Base-by-base conservation (phyloP, 805 yeast genomes). In the Candida loeiensis region DNA sequence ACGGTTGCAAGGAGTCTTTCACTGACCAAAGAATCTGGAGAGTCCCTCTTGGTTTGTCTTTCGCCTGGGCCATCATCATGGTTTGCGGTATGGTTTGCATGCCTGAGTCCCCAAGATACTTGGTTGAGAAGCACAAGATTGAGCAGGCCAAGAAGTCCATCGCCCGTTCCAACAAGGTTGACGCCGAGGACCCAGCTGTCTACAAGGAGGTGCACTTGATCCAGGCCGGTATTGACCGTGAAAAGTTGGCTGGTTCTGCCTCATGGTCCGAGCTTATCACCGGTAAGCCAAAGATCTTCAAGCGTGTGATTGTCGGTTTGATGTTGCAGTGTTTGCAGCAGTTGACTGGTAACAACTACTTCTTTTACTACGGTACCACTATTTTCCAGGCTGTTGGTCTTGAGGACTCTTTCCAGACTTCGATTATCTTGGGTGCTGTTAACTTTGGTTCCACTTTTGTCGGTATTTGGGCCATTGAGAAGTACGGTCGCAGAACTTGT, bases 311-410 rank as follows among this genome's bases (percentile, higher is more conserved):
- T 16, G 45, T 56, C 35, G 62, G 62, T 26, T 45, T 57, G 15
- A 37, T 56, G 38, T 51, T 57, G 40, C 59, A 57, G 41, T 63
- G 76, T 9, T 62, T 77, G 52, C 84, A 79, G 59, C 84, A 79
- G 55, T 66, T 79, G 45, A 72, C 81, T 27, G 85, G 85, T 61
- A 69, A 73, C 48, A 80, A 80, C 64, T 80, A 77, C 56, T 79
- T 80, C 60, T 79, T 80, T 63, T 80, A 79, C 57, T 80, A 79
- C 51, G 81, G 83, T 41, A 78, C 83, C 33, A 64, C 79, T 13
- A 64, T 80, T 43, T 80, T 80, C 64, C 60, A 74, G 49, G 72
- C 79, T 43, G 80, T 76, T 41, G 83, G 84, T 35, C 51, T 79
- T 45, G 50, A 59, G 11, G 81, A 80, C 56, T 67, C 85, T 7